Percentiles rank a stretch among this genome's conserved stretches.
These are phyloP conservation scores for Russula olivacea DNA, from an alignment of 768 basidiomycete species.

Conservation along the genomic window DNA sequence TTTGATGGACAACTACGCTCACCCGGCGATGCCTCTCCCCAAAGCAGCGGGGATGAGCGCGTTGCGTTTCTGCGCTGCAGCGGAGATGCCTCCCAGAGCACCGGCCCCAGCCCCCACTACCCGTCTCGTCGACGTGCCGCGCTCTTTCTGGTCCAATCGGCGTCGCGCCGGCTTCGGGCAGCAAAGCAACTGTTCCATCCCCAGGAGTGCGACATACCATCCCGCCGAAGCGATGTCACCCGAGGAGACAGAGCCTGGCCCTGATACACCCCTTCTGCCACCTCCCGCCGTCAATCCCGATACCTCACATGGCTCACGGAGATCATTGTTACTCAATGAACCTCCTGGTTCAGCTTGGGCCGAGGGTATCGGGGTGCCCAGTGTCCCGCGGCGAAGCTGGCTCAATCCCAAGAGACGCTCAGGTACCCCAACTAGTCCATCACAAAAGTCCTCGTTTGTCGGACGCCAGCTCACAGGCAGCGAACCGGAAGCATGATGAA, in stretches of 20 bases:
- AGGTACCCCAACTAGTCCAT: conserved; percentile 2
- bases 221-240: conserved; percentile 8
- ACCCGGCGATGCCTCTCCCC: conserved; percentile 58
- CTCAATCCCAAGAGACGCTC: conserved; percentile 23
- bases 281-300: conserved; percentile 13
- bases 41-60: conserved; percentile 62
- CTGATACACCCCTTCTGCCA: conserved; percentile 14
- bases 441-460: conserved; percentile 13
- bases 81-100: background rate
- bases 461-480: conserved; percentile 14
- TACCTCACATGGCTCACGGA: conserved; percentile 6
- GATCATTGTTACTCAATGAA: too few relatives aligned
- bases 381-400: conserved; percentile 18
- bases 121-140: conserved; percentile 14
- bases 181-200: background rate
- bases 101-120: conserved; percentile 7
- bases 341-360: conserved; percentile 27
- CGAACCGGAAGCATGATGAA: conserved; percentile 41
- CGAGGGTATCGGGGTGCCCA: conserved; percentile 17
- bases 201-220: conserved; percentile 7
- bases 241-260: conserved; percentile 16
- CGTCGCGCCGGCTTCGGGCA: conserved; percentile 4
- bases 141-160: conserved; percentile 14
- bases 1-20: conserved; percentile 25
- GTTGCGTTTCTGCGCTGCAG: conserved; percentile 55